phyloP scores from a whole-genome alignment of 306 rosid species.

The Abrus pulchellus region DNA sequence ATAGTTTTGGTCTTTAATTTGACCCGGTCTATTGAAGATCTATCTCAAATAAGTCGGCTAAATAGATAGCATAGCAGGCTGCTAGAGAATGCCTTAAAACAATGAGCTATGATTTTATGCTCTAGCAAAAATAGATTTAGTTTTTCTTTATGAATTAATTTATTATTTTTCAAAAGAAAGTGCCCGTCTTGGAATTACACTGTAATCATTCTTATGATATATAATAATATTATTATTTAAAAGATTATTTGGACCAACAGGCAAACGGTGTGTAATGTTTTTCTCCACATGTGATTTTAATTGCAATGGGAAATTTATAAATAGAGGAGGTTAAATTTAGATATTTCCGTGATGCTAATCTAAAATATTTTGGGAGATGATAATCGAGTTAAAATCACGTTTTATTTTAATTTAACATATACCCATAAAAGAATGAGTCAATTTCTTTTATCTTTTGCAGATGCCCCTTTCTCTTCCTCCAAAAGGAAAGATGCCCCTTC shows the following conservation, averaged over 20 bases:
- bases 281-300: neutral
- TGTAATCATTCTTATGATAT: neutral
- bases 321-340: constrained; percentile 3
- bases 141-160: neutral
- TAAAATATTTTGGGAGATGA: neutral
- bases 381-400: neutral
- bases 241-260: no score
- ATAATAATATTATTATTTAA: neutral
- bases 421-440: neutral
- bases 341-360: neutral
- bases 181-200: constrained; percentile 12
- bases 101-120: constrained; percentile 11
- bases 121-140: neutral
- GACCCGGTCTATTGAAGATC: neutral
- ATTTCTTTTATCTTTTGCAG: neutral
- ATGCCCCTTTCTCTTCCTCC: constrained; percentile 35
- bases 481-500: constrained; percentile 38
- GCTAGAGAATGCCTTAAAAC: constrained; percentile 27
- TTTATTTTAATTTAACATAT: neutral
- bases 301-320: constrained; percentile 4
- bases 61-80: constrained; percentile 2
- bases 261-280: no score
- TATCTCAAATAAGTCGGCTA: constrained; percentile 10
- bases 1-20: neutral
- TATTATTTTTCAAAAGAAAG: neutral